Evolutionary conservation across 2,329 filamentous ascomycete genomes (phyloP), one percentile per base, ranked within the genome.

Genomic region (Nectriaceae sp.): DNA sequence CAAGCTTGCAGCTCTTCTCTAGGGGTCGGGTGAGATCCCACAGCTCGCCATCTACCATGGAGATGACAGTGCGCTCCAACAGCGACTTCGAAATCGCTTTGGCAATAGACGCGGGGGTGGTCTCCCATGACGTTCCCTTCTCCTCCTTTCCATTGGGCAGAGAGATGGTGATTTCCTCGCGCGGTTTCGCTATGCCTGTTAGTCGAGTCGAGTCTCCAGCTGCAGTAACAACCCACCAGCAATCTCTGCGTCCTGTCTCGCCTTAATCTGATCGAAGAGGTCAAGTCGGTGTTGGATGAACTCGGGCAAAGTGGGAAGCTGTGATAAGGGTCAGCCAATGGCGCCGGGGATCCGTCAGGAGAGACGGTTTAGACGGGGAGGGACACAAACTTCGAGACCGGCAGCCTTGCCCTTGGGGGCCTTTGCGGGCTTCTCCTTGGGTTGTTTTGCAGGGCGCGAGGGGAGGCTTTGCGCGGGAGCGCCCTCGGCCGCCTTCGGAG

Each of bases 11-110:
- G 75, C 86, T 90, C 72, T 84, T 85, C 77, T 97, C 94, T 29
- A 99, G 75, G 4, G 93, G 93, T 46, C 94, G 80, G 65, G 93
- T 90, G 57, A 99, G 75, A 74, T 99, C 94, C 94, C 93, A 99
- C 11, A 97, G 77, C 64, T 84, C 79, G 46, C 88, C 90, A 63
- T 97, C 87, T 31, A 97, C 81, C 65, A 85, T 85, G 38, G 93
- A 87, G 63, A 99, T 87, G 52, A 99, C 89, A 39, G 85, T 92
- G 74, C 86, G 89, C 78, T 90, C 90, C 74, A 83, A 89, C 62
- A 88, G 81, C 66, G 84, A 94, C 82, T 88, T 97, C 73, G 79
- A 91, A 70, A 92, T 96, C 63, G 78, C 82, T 72, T 83, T 88
- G 55, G 84, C 83, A 70, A 96, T 85, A 62, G 86, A 79, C 38